Conservation (phyloP, 805 yeast species). For the Huiozyma naganishii region DNA sequence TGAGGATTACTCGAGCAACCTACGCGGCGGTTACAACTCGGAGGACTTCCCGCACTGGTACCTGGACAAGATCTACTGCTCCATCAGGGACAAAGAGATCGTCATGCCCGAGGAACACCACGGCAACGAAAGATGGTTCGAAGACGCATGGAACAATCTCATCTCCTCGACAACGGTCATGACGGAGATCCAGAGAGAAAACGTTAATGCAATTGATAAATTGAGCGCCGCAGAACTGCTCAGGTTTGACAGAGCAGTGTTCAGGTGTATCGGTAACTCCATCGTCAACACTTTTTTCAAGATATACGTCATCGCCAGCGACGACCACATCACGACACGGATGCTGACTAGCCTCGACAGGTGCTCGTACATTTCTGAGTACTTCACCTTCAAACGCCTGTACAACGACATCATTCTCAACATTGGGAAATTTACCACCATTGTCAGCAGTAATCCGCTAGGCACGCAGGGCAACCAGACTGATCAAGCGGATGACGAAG, state of each 20-base stretch:
- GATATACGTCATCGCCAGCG: slow-evolving; percentile 80
- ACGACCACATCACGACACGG: slow-evolving; percentile 78
- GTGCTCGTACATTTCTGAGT: slow-evolving; percentile 65
- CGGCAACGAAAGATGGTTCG: slow-evolving; percentile 86
- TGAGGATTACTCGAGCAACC: slow-evolving; percentile 67
- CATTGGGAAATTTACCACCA: slow-evolving; percentile 58
- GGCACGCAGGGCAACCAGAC: slow-evolving; percentile 7
- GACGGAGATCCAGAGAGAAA: slow-evolving; percentile 17
- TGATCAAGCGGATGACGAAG: slow-evolving; percentile 15
- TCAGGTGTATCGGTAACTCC: slow-evolving; percentile 49
- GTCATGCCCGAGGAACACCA: slow-evolving; percentile 98
- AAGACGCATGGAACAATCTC: slow-evolving; percentile 70
- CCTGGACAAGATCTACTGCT: slow-evolving; percentile 64
- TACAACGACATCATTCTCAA: slow-evolving; percentile 58
- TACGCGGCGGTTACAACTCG: slow-evolving; percentile 68
- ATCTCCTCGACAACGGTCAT: slow-evolving; percentile 34
- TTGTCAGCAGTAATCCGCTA: slow-evolving; percentile 29
- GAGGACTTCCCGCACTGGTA: slow-evolving; percentile 82
- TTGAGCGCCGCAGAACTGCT: slow-evolving; percentile 25
- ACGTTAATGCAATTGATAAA: slow-evolving; percentile 10
- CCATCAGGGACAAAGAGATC: slow-evolving; percentile 78
- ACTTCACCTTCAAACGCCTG: slow-evolving; percentile 43
- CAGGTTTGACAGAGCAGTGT: slow-evolving; percentile 63
- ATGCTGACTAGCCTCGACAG: slow-evolving; percentile 84
- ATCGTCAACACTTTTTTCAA: slow-evolving; percentile 63